Base-by-base conservation (phyloP, 768 basidiomycete genomes). In the Hericium alpestre region DNA sequence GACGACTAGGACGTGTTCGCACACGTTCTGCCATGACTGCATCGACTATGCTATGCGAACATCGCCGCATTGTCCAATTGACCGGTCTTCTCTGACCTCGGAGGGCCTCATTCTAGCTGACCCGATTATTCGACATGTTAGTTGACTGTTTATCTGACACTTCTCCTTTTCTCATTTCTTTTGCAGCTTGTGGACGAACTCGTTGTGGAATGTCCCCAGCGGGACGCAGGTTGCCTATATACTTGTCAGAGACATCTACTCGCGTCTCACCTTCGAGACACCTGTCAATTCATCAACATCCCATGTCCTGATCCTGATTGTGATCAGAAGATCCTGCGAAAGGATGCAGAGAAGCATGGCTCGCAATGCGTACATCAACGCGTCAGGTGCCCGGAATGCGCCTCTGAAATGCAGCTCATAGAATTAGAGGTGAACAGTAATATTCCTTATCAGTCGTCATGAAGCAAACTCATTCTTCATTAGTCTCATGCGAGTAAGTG, bases 1-100 rank as follows among this genome's bases (percentile, higher is more conserved):
- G 1, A 87, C 87, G 0, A 84, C 89, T 0, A 77, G 71, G 41
- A 81, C 84, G 8, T 94, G 93, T 63, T 75, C 79, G 58, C 93
- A 92, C 66, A 94, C 90, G 0, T 94, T 94, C 68, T 95, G 93
- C 68, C 70, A 71, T n/a, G 84, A 82, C 32, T 95, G 93, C 65
- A 88, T 93, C 58, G 63, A 72, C n/a, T 74, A 76, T 52, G 87
- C 92, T 0, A 76, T 94, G 3, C 67, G 70, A 12, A 79, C 87
- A 58, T 81, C 83, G 7, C 73, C 78, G 0, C 83, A 84, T 59
- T 95, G 93, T 67, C 93, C 93, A 11, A 82, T 95, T 32, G 92
- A 94, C 70, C 81, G 93, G 20, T 84, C 81, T 13, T 75, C 82
- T 0, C 74, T 94, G 37, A 69, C 72, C 1, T 56, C 71, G n/a